Evolutionary conservation across 2,329 filamentous ascomycete species (phyloP).

Genomic region (Setomelanomma holmii): DNA sequence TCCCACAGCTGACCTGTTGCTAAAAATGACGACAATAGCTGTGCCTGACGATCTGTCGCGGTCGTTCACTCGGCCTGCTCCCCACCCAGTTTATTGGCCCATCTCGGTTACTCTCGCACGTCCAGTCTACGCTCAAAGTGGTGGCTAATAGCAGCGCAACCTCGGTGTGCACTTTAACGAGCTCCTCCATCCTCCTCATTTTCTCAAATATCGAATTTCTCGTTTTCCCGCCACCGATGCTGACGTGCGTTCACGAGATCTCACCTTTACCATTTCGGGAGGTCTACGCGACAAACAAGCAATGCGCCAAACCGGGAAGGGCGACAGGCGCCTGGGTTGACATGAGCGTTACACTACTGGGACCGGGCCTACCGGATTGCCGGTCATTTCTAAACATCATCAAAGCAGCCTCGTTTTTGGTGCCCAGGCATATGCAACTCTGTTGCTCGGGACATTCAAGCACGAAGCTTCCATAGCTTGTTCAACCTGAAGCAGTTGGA

Average conservation of each 20-base stretch:
- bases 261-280: slow-evolving; percentile 16
- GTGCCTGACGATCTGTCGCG: slow-evolving; percentile 18
- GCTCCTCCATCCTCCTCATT: slow-evolving; percentile 11
- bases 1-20: slow-evolving; percentile 12
- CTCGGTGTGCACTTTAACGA: slow-evolving; percentile 8
- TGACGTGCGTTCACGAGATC: slow-evolving; percentile 31
- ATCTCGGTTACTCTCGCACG: not conserved
- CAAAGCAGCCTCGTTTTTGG: slow-evolving; percentile 9
- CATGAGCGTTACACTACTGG: slow-evolving; percentile 20
- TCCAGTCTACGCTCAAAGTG: slow-evolving; percentile 14
- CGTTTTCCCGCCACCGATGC: slow-evolving; percentile 25
- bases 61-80: not conserved
- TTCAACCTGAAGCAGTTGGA: not conserved
- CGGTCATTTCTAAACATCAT: not conserved
- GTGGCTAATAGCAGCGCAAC: slow-evolving; percentile 19
- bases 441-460: not conserved
- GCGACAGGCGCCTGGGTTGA: slow-evolving; percentile 11
- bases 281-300: slow-evolving; percentile 26
- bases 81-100: slow-evolving; percentile 1
- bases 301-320: slow-evolving; percentile 11
- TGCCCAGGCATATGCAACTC: not conserved
- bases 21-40: slow-evolving; percentile 5
- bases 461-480: not conserved
- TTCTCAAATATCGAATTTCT: slow-evolving; percentile 14
- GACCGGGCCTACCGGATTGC: slow-evolving; percentile 2